These are phyloP conservation scores for Litchi chinensis DNA, from an alignment of 345 rosid genomes.

Conservation along the genomic window DNA sequence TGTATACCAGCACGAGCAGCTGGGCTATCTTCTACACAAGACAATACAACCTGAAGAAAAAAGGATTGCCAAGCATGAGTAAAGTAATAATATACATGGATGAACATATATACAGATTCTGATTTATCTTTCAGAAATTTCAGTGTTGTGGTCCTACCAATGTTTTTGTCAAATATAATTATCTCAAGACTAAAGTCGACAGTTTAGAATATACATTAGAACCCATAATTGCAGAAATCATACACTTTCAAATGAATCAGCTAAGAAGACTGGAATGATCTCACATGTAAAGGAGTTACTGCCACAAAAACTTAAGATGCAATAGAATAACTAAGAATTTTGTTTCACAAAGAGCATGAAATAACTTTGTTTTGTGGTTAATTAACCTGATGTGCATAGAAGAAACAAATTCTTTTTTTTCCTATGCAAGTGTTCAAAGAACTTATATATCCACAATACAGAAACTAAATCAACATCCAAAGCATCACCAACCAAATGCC, in stretches of 20 bases:
- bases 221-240: background rate
- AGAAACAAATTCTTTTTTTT: too few relatives aligned
- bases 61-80: background rate
- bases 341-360: too few relatives aligned
- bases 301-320: background rate
- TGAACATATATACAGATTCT: background rate
- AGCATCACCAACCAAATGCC: slow-evolving; percentile 70
- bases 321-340: background rate
- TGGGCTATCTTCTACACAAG: slow-evolving; percentile 80
- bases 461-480: too few relatives aligned
- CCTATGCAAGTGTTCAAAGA: too few relatives aligned
- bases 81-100: background rate
- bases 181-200: background rate
- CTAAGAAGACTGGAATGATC: background rate
- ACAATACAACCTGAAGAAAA: slow-evolving; percentile 73
- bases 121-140: background rate
- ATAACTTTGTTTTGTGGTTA: too few relatives aligned
- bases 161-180: background rate
- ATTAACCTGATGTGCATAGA: too few relatives aligned
- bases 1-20: slow-evolving; percentile 89
- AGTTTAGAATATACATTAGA: background rate
- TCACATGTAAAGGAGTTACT: background rate
- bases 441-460: too few relatives aligned
- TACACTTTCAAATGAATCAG: background rate
- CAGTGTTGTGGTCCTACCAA: too few relatives aligned